Evolutionary conservation across 225 moss, liverwort and hornwort species (phyloP).

Genomic region (Bryum argenteum): DNA sequence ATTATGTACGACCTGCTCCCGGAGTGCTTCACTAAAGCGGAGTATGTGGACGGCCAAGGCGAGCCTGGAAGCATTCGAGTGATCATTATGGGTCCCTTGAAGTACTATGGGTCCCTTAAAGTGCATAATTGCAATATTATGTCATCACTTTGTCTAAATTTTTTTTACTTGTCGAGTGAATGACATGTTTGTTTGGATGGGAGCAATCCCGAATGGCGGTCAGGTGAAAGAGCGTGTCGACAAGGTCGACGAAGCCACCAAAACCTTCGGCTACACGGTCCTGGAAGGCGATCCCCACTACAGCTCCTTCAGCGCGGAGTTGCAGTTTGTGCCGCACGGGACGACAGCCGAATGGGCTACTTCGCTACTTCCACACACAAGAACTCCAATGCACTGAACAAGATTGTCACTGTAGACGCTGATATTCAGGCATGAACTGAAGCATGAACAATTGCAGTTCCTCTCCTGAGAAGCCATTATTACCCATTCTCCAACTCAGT

Average conservation of each 20-base stretch:
- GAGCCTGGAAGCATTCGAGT: conserved; percentile 47
- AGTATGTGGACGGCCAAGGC: conserved; percentile 34
- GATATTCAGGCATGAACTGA: neutral
- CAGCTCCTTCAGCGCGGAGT: conserved; percentile 39
- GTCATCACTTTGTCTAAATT: too few species aligned
- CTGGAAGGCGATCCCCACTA: conserved; percentile 37
- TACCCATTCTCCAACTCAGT: neutral
- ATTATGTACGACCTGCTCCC: conserved; percentile 36
- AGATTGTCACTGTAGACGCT: too few species aligned
- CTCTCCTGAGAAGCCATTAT: neutral
- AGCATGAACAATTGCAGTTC: neutral
- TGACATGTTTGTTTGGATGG: neutral
- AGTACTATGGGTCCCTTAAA: too few species aligned
- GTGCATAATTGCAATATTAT: neutral
- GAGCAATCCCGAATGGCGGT: conserved; percentile 28
- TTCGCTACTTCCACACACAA: too few species aligned
- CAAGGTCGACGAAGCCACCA: conserved; percentile 47
- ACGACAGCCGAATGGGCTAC: neutral
- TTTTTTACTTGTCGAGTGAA: too few species aligned
- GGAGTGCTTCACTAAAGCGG: conserved; percentile 31
- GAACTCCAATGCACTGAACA: too few species aligned
- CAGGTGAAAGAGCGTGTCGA: conserved; percentile 47
- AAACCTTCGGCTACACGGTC: conserved; percentile 40
- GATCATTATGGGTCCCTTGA: conserved; percentile 43
- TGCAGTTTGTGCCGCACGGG: conserved; percentile 25